phyloP scores from a whole-genome alignment of 176 grass and related monocot species.

The Elymus sibiricus region DNA sequence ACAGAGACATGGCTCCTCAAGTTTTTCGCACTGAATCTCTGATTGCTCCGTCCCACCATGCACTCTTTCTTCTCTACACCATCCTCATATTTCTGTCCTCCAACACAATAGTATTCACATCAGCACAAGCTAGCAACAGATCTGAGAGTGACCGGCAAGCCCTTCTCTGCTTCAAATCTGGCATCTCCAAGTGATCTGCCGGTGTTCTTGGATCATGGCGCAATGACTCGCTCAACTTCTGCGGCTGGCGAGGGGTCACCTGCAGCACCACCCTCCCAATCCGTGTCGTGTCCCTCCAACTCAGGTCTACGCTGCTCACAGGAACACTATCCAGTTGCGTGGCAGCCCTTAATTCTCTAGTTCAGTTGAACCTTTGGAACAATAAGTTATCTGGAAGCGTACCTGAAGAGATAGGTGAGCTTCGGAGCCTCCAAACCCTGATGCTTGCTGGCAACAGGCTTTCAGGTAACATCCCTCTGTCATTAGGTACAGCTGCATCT shows the following conservation, averaged over 20 bases:
- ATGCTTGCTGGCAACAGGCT: too few relatives aligned
- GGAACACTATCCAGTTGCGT: slow-evolving; percentile 30
- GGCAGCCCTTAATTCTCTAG: slow-evolving; percentile 25
- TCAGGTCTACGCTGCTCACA: background rate
- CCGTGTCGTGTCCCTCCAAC: slow-evolving; percentile 28
- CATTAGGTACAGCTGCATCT: too few relatives aligned
- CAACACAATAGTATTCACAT: background rate
- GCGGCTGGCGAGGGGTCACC: slow-evolving; percentile 41
- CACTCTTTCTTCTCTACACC: background rate
- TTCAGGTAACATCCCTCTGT: too few relatives aligned
- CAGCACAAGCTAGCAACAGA: slow-evolving; percentile 25
- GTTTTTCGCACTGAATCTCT: background rate
- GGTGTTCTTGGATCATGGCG: slow-evolving; percentile 27
- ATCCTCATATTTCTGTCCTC: slow-evolving; percentile 8
- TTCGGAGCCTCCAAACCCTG: background rate
- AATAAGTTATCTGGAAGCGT: slow-evolving; percentile 31
- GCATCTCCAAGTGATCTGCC: background rate
- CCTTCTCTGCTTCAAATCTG: slow-evolving; percentile 48
- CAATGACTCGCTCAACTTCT: slow-evolving; percentile 10
- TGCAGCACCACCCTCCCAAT: background rate
- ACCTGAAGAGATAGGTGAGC: slow-evolving; percentile 5
- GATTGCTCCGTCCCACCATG: background rate
- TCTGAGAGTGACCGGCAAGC: background rate
- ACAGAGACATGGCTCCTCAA: background rate
- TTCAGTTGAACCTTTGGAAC: slow-evolving; percentile 16